A percentile compares a stretch with the other conserved stretches of the same genome.
Conservation (phyloP, 2,329 filamentous ascomycete species). For the Pezicula neosporulosa region DNA sequence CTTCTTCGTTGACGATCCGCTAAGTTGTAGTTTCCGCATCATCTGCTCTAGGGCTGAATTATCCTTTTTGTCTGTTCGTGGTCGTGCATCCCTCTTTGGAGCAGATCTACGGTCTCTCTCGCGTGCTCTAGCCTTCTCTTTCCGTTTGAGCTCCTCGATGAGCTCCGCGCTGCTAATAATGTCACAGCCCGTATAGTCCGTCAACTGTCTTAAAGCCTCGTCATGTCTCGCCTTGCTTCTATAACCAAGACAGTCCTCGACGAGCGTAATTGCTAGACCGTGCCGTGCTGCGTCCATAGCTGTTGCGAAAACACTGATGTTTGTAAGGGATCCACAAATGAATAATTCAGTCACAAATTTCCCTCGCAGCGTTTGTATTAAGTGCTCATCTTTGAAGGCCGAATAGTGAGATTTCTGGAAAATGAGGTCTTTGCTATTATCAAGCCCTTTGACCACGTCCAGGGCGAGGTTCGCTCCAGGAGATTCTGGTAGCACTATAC, state of each 20-base stretch:
- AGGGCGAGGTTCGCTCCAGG: slow-evolving; percentile 43
- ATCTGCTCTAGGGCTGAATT: background rate
- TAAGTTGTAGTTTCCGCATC: background rate
- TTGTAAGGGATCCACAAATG: slow-evolving; percentile 82
- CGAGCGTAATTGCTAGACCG: slow-evolving; percentile 79
- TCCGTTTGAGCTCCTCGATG: slow-evolving; percentile 17
- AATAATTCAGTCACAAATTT: slow-evolving; percentile 86
- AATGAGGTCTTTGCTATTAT: slow-evolving; percentile 40
- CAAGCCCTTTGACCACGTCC: slow-evolving; percentile 39
- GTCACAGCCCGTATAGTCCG: slow-evolving; percentile 28
- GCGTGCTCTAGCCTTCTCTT: slow-evolving; percentile 10
- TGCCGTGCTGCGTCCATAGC: slow-evolving; percentile 86
- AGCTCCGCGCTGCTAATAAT: slow-evolving; percentile 24
- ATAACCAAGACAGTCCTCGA: slow-evolving; percentile 88
- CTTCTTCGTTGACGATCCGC: background rate
- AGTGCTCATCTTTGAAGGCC: slow-evolving; percentile 70
- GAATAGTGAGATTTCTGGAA: slow-evolving; percentile 79
- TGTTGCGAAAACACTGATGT: slow-evolving; percentile 87
- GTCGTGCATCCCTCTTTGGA: slow-evolving; percentile 12
- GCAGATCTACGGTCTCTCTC: slow-evolving; percentile 9
- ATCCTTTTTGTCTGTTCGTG: slow-evolving; percentile 4
- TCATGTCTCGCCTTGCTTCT: slow-evolving; percentile 64
- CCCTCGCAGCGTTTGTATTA: slow-evolving; percentile 77
- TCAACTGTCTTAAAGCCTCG: slow-evolving; percentile 26
- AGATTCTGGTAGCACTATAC: slow-evolving; percentile 42